A percentile compares a stretch with the other conserved stretches of the same genome.
Conservation (phyloP, 345 rosid genomes). For the Corymbia maculata region DNA sequence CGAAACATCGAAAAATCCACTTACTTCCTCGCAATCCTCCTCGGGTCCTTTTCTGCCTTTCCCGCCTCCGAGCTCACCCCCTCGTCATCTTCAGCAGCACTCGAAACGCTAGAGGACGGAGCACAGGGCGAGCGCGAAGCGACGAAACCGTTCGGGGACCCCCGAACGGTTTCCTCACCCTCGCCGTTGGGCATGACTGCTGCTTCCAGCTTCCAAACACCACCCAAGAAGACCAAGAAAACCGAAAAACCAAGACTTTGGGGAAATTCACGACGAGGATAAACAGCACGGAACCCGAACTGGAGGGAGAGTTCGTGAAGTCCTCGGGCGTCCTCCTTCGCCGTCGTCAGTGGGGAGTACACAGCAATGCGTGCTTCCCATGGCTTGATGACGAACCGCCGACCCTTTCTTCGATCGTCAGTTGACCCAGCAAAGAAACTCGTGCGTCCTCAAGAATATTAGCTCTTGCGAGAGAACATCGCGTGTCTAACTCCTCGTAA, state of each 20-base stretch:
- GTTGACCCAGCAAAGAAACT: neutral
- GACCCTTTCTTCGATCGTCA: neutral
- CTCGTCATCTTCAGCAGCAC: neutral
- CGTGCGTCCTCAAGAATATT: neutral
- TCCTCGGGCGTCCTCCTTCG: neutral
- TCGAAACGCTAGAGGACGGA: neutral
- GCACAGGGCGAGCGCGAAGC: neutral
- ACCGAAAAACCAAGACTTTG: neutral
- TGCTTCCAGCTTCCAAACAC: neutral
- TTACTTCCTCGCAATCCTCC: conserved; percentile 42
- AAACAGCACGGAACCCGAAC: neutral
- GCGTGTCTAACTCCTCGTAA: neutral
- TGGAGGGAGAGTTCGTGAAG: neutral
- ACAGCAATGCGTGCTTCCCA: neutral
- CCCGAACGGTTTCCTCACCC: neutral
- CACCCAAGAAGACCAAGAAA: neutral
- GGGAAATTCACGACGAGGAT: neutral
- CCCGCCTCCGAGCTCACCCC: neutral
- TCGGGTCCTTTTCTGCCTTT: conserved; percentile 40
- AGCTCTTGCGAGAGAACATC: neutral
- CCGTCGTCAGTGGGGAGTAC: neutral
- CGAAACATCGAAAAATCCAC: neutral
- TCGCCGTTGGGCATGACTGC: neutral
- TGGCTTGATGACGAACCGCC: neutral
- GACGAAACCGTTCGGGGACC: neutral